Percentiles rank a stretch among this genome's conserved stretches.
Conservation (phyloP, 495 filamentous ascomycete genomes). For the Gamarada debralockiae region DNA sequence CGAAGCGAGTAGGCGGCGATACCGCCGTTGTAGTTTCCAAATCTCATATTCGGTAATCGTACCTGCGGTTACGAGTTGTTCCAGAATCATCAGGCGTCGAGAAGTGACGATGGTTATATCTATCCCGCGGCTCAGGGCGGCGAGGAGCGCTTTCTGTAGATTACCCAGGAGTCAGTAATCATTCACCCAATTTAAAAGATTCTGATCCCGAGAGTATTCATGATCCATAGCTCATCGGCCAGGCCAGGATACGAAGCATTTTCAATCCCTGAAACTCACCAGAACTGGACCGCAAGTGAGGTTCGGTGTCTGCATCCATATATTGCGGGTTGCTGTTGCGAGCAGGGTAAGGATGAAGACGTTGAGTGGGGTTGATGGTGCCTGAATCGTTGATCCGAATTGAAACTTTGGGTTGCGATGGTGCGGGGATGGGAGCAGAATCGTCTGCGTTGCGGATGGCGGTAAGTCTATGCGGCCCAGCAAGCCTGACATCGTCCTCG, state of each 20-base stretch:
- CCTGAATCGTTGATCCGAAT: constrained; percentile 38
- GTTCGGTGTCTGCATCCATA: constrained; percentile 71
- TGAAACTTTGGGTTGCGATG: constrained; percentile 56
- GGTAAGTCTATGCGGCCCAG: background rate
- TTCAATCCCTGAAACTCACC: too few relatives aligned
- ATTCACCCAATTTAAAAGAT: too few relatives aligned
- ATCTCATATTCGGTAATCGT: constrained; percentile 59
- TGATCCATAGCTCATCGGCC: too few relatives aligned
- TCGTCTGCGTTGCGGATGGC: constrained; percentile 27
- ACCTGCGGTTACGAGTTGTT: constrained; percentile 68
- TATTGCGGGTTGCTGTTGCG: constrained; percentile 40
- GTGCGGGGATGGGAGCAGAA: constrained; percentile 66
- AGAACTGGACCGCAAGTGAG: constrained; percentile 58
- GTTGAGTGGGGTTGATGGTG: constrained; percentile 66
- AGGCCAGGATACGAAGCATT: too few relatives aligned
- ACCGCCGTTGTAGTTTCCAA: constrained; percentile 44
- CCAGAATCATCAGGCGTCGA: constrained; percentile 63
- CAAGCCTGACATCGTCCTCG: background rate
- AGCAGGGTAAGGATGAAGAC: constrained; percentile 52
- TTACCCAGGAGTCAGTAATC: too few relatives aligned
- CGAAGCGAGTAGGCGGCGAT: constrained; percentile 26
- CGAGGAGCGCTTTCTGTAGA: constrained; percentile 39
- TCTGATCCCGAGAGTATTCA: too few relatives aligned
- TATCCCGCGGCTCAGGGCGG: constrained; percentile 53
- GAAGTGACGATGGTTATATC: constrained; percentile 60